phyloP scores from a whole-genome alignment of 2,329 filamentous ascomycete species.

The Orbilia brochopaga region DNA sequence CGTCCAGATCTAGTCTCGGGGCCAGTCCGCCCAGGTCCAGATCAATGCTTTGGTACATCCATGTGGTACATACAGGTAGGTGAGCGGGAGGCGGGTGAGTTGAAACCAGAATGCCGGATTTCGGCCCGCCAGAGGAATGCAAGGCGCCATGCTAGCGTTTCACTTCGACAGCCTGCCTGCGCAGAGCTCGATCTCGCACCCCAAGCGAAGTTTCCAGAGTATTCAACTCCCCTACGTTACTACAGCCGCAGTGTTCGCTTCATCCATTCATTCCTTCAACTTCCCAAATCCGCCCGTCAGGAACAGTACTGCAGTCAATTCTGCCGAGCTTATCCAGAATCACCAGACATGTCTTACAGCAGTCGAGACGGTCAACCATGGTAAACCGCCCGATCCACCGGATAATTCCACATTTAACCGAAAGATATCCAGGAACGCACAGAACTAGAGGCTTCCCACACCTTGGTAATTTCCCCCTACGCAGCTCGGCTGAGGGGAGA shows the following conservation, averaged over 20 bases:
- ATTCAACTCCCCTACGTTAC: background rate
- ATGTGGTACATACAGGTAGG: no score
- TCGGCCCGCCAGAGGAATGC: conserved; percentile 31
- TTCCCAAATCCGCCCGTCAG: no score
- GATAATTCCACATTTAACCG: conserved; percentile 32
- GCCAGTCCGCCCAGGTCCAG: no score
- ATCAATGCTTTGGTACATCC: no score
- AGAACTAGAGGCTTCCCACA: no score
- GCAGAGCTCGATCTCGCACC: background rate
- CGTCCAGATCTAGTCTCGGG: no score
- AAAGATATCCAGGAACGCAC: background rate
- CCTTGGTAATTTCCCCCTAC: background rate
- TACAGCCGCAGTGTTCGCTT: background rate
- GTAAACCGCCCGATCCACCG: conserved; percentile 31
- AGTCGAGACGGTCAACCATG: conserved; percentile 5
- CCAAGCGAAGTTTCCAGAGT: background rate
- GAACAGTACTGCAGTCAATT: background rate
- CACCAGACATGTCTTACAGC: background rate
- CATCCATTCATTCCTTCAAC: no score
- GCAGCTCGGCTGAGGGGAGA: background rate
- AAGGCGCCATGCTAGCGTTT: conserved; percentile 32
- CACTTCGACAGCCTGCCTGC: background rate
- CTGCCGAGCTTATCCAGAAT: conserved; percentile 4
- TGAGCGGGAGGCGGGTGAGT: conserved; percentile 3
- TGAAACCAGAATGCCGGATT: conserved; percentile 40